Conservation (phyloP, 192 early-diverging fungal genomes). For the Coemansia sp. region DNA sequence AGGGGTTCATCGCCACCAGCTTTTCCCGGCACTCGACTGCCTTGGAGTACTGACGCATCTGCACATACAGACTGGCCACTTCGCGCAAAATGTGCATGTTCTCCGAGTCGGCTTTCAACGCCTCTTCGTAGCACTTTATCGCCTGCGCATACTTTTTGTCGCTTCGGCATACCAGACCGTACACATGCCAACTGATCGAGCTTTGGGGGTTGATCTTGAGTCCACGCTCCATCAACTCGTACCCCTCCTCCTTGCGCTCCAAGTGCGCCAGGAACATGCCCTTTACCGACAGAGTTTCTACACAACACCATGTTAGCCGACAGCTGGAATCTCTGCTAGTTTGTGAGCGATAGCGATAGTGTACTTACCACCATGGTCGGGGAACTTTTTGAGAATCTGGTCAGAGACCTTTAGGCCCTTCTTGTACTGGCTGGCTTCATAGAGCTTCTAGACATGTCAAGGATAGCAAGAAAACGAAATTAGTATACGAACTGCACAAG, state of each 20-base stretch:
- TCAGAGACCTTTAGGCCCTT: conserved; percentile 89
- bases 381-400: conserved; percentile 89
- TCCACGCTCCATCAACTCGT: conserved; percentile 83
- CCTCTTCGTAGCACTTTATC: conserved; percentile 85
- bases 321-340: too few relatives aligned
- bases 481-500: conserved; percentile 5
- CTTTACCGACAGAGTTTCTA: conserved; percentile 92
- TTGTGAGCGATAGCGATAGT: neutral
- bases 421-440: conserved; percentile 94
- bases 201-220: conserved; percentile 75
- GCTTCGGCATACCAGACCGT: conserved; percentile 84
- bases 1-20: conserved; percentile 69
- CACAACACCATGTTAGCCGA: neutral
- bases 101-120: conserved; percentile 82
- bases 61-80: conserved; percentile 79
- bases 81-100: conserved; percentile 94
- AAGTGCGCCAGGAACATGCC: conserved; percentile 87
- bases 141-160: conserved; percentile 95
- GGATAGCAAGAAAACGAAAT: neutral
- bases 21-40: conserved; percentile 69
- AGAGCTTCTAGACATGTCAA: conserved; percentile 70
- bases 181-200: conserved; percentile 97
- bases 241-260: conserved; percentile 90
- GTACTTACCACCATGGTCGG: conserved; percentile 75
- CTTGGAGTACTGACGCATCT: conserved; percentile 83